Evolutionary conservation across 176 grass and related monocot species (phyloP).

Genomic region (Bolboschoenus planiculmis): DNA sequence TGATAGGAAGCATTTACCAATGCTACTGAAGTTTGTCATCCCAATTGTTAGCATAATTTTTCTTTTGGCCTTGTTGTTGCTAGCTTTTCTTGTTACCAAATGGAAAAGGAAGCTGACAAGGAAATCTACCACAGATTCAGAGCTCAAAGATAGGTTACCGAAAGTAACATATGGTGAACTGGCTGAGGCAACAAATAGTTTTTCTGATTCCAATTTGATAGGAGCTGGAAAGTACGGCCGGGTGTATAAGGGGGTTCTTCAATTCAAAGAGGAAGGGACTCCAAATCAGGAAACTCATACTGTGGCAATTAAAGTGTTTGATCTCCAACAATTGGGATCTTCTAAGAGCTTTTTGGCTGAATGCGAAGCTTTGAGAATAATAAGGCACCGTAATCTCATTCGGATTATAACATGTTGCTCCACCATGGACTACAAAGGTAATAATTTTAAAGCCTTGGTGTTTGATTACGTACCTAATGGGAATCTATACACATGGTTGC

Average conservation of each 20-base stretch:
- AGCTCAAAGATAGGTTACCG: slow-evolving; percentile 15
- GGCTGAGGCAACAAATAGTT: slow-evolving; percentile 26
- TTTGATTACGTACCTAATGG: slow-evolving; percentile 42
- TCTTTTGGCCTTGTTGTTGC: neutral
- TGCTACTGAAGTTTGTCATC: slow-evolving; percentile 6
- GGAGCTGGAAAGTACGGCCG: slow-evolving; percentile 38
- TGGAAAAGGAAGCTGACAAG: neutral
- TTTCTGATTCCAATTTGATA: slow-evolving; percentile 29
- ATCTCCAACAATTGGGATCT: slow-evolving; percentile 21
- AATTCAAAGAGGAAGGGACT: neutral
- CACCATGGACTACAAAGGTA: slow-evolving; percentile 24
- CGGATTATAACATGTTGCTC: slow-evolving; percentile 41
- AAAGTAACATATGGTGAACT: slow-evolving; percentile 37
- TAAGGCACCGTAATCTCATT: slow-evolving; percentile 43
- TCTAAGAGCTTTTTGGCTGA: slow-evolving; percentile 37
- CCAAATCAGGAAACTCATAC: neutral
- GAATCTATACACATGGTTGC: slow-evolving; percentile 42
- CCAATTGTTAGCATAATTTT: neutral
- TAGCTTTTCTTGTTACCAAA: neutral
- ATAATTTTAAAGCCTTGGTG: slow-evolving; percentile 42
- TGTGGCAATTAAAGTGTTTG: slow-evolving; percentile 43
- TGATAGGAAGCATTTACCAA: neutral
- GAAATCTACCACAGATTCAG: neutral
- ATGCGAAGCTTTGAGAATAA: slow-evolving; percentile 36
- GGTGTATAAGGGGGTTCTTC: slow-evolving; percentile 34